A percentile compares a stretch with the other conserved stretches of the same genome.
Conservation (phyloP, 164 flowering plant species). For the Tinospora cordifolia region DNA sequence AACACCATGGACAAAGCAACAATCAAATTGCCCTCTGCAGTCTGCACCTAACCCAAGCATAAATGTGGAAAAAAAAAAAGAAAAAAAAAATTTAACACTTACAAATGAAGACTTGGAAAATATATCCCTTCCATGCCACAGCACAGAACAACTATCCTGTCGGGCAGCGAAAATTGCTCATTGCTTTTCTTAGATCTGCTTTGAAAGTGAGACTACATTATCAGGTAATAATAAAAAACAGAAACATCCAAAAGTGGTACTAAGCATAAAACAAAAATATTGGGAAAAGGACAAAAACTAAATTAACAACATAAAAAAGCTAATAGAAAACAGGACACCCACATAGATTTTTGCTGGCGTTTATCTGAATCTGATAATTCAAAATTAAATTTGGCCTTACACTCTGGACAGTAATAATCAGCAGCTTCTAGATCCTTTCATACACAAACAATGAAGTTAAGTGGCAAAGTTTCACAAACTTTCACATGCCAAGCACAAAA, state of each 20-base stretch:
- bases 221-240: background rate
- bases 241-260: background rate
- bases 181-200: conserved; percentile 33
- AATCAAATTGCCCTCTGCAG: background rate
- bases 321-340: conserved; percentile 10
- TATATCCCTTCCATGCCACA: conserved; percentile 78
- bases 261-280: background rate
- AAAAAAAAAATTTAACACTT: too few relatives aligned
- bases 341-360: conserved; percentile 35
- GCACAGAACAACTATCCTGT: conserved; percentile 64
- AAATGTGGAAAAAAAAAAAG: background rate
- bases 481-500: conserved; percentile 7
- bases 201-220: conserved; percentile 9
- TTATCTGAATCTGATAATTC: conserved; percentile 51
- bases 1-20: background rate
- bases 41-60: background rate
- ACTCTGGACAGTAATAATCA: conserved; percentile 87
- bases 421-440: conserved; percentile 51
- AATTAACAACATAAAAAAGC: background rate
- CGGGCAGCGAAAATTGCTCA: conserved; percentile 27
- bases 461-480: background rate
- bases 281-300: background rate
- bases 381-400: conserved; percentile 78
- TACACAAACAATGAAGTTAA: conserved; percentile 17
- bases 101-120: conserved; percentile 71